Base-by-base conservation (phyloP, 2,329 filamentous ascomycete genomes). In the Drechslera avenae region DNA sequence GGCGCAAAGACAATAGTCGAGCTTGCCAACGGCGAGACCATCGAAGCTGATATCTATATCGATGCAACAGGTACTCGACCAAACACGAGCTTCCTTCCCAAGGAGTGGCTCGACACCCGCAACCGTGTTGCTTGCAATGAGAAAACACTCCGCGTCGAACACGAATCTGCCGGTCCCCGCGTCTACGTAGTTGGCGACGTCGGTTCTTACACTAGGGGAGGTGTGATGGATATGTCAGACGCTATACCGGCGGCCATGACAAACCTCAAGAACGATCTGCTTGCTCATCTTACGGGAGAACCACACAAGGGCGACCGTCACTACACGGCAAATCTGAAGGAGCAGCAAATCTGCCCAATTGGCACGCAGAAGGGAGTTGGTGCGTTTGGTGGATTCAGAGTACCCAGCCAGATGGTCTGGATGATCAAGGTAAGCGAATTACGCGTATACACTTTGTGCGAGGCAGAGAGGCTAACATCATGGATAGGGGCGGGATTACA, bases 41-140 rank as follows among this genome's bases (percentile, higher is more conserved):
- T 81, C 50, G 73, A 73, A 0, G 76, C 78, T 5, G 82, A 85
- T 57, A 64, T 83, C 42, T 84, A 81, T 64, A 79, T 85, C 52
- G 76, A 79, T 14, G 80, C 79, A 7, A 79, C 77, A 1, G 83
- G 82, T 14, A 76, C 75, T 8, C 68, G 72, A 13, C 81, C 82
- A 0, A 84, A 83, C 66, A 82, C 77, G 21, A 70, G 69, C 28
- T 85, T 80, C 64, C 71, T 86, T 1, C 81, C 83, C 1, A 64
- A 70, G 12, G 68, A 75, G 2, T 78, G 81, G 64, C 73, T 85
- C 12, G 73, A 78, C 52, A 69, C 69, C n/a, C 71, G 70, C 41
- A 79, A 79, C 33, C 79, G 76, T 59, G 77, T 86, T 18, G 73
- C 73, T 21, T 66, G 62, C 51, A 79, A 79, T n/a, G 74, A 82